Evolutionary conservation across 208 protist species (phyloP), one percentile per base, ranked within the genome.

Genomic region (Novymonas esmeraldas): DNA sequence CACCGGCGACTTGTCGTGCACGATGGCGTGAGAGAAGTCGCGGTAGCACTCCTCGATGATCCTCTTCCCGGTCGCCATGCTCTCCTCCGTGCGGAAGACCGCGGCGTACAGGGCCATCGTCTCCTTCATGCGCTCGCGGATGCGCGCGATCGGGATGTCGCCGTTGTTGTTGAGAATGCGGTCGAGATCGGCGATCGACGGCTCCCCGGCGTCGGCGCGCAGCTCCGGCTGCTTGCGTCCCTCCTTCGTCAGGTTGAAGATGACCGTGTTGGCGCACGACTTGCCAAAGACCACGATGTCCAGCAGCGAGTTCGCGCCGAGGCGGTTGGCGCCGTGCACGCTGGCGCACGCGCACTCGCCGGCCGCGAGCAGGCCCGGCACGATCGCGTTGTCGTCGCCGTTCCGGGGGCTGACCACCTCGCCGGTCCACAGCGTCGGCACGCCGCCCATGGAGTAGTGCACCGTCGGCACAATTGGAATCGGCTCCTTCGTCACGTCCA

Each of bases 261-360:
- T 95, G 42, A 98, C 82, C 28, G 90, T 95, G 76, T 97, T 88
- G 28, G 98, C 98, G 73, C 93, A 97, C 31, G 97, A 98, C 72
- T 98, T 95, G 38, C 99, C 99, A 72, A 99, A 99, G 14, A 99
- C 98, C 59, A 99, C 98, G 75, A 99, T 99, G 82, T 99, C 99
- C 1, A 99, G 94, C 28, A 99, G 94, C 20, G 98, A 99, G 90
- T 99, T 99, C 31, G 98, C 98, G n/a, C 98, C 98, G 18, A 98
- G 92, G 51, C 98, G 83, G 87, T 99, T 99, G 31, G 98, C 98
- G 50, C 98, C 98, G 84, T 99, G 98, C 18, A 99, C 98, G 36
- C 93, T 98, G 3, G 98, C 98, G 78, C 97, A 98, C 22, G 97
- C 97, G 49, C 92, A 96, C 91, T 99, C 99, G 33, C 99, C 99